phyloP scores from a whole-genome alignment of 2,329 filamentous ascomycete genomes.

The Sarocladium brachiariae region DNA sequence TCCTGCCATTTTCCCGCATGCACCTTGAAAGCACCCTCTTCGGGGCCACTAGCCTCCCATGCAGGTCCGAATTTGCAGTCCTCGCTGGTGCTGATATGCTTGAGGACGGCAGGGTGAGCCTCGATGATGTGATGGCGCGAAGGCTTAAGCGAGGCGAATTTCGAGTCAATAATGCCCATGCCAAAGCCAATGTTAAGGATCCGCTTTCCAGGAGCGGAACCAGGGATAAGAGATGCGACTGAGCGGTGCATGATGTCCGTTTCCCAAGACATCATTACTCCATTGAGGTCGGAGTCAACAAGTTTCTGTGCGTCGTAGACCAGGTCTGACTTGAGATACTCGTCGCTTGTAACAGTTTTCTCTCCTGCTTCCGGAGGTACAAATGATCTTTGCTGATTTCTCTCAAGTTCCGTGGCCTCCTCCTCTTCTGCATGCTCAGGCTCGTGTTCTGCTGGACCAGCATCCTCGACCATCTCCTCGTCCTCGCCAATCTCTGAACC shows the following conservation, averaged over 20 bases:
- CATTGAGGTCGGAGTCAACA: constrained; percentile 69
- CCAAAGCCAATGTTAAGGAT: constrained; percentile 85
- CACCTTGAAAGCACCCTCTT: constrained; percentile 64
- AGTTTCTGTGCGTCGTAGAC: constrained; percentile 60
- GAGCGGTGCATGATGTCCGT: constrained; percentile 76
- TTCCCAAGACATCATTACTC: constrained; percentile 94
- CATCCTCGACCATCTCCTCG: constrained; percentile 40
- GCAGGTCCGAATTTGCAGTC: constrained; percentile 44
- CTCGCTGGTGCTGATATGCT: constrained; percentile 44
- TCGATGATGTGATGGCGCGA: constrained; percentile 76
- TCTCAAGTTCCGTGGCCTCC: constrained; percentile 9
- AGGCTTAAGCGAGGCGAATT: constrained; percentile 64
- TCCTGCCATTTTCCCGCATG: constrained; percentile 73
- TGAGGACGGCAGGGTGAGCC: constrained; percentile 71
- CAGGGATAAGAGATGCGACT: constrained; percentile 56
- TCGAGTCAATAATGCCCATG: constrained; percentile 80
- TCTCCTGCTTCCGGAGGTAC: constrained; percentile 30
- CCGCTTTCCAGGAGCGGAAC: constrained; percentile 45
- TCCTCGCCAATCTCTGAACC: constrained; percentile 44
- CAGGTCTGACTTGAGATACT: constrained; percentile 62
- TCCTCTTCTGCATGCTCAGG: constrained; percentile 22
- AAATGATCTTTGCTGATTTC: constrained; percentile 14
- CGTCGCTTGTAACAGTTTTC: constrained; percentile 52
- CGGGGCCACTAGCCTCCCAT: constrained; percentile 50
- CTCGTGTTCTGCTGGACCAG: constrained; percentile 24